Evolutionary conservation across 192 early-diverging fungal species (phyloP).

Genomic region (Entomortierella chlamydospora): DNA sequence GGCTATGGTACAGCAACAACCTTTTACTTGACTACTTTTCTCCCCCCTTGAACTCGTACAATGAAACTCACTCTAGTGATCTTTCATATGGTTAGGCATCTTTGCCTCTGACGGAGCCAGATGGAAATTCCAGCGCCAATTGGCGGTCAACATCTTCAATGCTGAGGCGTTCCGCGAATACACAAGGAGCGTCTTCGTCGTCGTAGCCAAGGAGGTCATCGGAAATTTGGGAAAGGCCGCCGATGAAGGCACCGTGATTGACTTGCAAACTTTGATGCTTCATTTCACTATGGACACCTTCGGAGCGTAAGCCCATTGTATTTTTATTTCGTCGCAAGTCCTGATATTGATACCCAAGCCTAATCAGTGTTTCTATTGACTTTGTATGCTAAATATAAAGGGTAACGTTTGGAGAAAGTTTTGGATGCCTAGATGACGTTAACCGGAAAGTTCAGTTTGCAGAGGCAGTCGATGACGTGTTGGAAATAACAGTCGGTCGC

Average conservation of each 20-base stretch:
- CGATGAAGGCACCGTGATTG: constrained; percentile 21
- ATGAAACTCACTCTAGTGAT: too few species aligned
- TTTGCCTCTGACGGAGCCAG: constrained; percentile 5
- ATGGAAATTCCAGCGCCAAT: constrained; percentile 7
- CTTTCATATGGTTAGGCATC: not conserved
- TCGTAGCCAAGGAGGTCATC: constrained; percentile 6
- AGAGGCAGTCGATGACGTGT: constrained; percentile 55
- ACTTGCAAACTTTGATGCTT: constrained; percentile 52
- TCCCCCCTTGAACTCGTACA: not conserved
- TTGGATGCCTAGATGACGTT: constrained; percentile 1
- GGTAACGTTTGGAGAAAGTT: constrained; percentile 8
- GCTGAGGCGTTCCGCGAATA: constrained; percentile 14
- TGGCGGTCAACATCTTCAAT: constrained; percentile 5
- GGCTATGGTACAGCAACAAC: not conserved
- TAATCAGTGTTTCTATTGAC: too few species aligned
- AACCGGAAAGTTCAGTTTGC: constrained; percentile 49
- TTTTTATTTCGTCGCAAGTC: not conserved
- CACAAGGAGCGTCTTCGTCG: constrained; percentile 17
- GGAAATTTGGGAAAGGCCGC: constrained; percentile 17
- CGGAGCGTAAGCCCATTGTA: constrained; percentile 6
- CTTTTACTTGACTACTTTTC: not conserved
- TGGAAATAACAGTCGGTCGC: constrained; percentile 20
- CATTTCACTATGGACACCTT: constrained; percentile 46
- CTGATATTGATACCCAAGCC: not conserved
- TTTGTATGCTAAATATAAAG: not conserved